Conservation (phyloP, 2,329 filamentous ascomycete species). For the Blastomyces emzantsi region DNA sequence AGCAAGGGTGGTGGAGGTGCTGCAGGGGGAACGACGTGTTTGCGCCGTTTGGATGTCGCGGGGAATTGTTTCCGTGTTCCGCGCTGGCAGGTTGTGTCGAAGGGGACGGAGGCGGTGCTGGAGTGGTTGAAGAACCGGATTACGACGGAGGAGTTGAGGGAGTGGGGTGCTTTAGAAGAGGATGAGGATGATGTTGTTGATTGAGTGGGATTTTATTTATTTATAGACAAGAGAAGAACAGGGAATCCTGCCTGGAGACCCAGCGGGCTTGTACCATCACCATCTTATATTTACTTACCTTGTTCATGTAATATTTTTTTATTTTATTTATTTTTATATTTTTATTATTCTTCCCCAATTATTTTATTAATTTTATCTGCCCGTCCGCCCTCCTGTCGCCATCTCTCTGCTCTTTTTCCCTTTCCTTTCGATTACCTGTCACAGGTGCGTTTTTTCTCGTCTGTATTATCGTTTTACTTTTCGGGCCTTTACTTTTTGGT, state of each 20-base stretch:
- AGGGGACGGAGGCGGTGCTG: slow-evolving; percentile 77
- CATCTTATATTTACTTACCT: not conserved
- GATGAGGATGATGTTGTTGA: not conserved
- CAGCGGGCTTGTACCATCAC: not conserved
- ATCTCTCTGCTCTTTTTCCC: not conserved
- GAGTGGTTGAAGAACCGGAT: slow-evolving; percentile 72
- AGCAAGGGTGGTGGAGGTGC: not conserved
- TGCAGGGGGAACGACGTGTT: slow-evolving; percentile 37
- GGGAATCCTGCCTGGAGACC: not conserved
- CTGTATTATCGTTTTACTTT: not conserved
- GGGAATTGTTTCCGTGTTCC: slow-evolving; percentile 87
- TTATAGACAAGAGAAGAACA: not conserved
- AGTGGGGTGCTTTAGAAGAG: slow-evolving; percentile 30
- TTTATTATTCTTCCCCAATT: not conserved
- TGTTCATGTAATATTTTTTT: not conserved
- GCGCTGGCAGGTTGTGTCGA: slow-evolving; percentile 70
- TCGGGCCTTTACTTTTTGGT: not conserved
- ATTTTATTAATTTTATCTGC: not conserved
- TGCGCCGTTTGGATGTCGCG: slow-evolving; percentile 62
- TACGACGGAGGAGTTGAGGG: slow-evolving; percentile 40
- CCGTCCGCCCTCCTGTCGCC: not conserved
- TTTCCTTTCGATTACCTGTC: not conserved
- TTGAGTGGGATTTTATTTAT: not conserved
- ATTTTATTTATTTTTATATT: not conserved
- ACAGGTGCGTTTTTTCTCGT: too few relatives aligned